These are phyloP conservation scores for Citrus sp. DNA, from an alignment of 345 rosid genomes.

Conservation along the genomic window DNA sequence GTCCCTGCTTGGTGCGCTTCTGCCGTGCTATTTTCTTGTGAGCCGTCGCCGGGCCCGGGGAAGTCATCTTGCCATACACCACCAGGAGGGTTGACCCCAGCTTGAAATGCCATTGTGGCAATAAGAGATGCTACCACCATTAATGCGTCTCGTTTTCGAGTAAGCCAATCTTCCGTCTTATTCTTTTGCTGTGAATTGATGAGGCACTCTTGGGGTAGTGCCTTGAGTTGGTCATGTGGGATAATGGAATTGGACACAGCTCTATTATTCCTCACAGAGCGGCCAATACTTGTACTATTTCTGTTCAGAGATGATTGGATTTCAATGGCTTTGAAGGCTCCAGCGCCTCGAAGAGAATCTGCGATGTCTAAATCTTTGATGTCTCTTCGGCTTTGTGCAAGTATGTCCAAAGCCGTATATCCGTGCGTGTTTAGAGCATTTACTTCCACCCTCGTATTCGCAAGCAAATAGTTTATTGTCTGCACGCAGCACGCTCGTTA, in stretches of 20 bases:
- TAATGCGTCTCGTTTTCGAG: conserved; percentile 21
- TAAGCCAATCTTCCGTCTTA: conserved; percentile 14
- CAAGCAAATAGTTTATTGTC: conserved; percentile 18
- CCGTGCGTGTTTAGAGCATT: conserved; percentile 23
- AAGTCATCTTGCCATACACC: conserved; percentile 26
- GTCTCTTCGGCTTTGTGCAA: conserved; percentile 15
- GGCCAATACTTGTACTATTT: neutral
- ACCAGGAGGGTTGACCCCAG: conserved; percentile 26
- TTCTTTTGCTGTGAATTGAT: neutral
- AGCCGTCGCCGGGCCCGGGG: neutral
- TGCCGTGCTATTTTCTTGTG: neutral
- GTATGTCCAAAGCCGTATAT: conserved; percentile 22
- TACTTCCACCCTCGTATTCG: conserved; percentile 10
- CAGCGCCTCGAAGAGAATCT: conserved; percentile 13
- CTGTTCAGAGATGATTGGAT: neutral
- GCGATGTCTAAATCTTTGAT: conserved; percentile 22
- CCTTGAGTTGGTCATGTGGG: neutral
- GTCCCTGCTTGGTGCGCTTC: conserved; percentile 15
- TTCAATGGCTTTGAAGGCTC: neutral
- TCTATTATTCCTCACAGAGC: neutral
- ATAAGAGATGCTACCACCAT: conserved; percentile 39
- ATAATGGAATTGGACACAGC: neutral
- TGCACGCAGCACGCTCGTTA: conserved; percentile 11
- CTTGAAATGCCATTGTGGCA: conserved; percentile 38
- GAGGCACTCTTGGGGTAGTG: neutral